A percentile compares a stretch with the other conserved stretches of the same genome.
Evolutionary conservation across 1,284 basidiomycete genomes (phyloP).

Genomic region (Puccinia brachypodii): DNA sequence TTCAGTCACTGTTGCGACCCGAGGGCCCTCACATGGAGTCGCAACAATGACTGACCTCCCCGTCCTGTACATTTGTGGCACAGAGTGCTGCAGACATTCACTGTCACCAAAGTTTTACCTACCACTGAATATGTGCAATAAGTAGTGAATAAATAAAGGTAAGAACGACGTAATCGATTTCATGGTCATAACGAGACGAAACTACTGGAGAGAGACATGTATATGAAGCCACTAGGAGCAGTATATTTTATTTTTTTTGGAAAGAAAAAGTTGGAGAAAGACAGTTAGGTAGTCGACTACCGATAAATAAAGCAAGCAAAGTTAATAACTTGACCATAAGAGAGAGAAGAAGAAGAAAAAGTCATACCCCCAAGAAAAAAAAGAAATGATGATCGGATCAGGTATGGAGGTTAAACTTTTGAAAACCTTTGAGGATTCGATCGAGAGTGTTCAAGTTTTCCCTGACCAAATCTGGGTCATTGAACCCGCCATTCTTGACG

Average conservation of each 20-base stretch:
- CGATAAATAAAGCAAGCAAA: neutral
- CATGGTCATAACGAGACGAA: neutral
- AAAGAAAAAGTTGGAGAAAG: neutral
- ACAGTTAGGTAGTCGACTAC: neutral
- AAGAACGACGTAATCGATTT: neutral
- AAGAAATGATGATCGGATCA: neutral
- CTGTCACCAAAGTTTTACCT: too few relatives aligned
- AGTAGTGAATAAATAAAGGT: neutral
- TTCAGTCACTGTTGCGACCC: too few relatives aligned
- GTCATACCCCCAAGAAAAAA: neutral
- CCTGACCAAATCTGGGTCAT: neutral
- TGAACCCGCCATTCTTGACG: neutral
- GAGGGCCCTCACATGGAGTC: too few relatives aligned
- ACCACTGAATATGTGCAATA: too few relatives aligned
- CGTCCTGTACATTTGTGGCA: too few relatives aligned
- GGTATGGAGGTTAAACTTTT: neutral
- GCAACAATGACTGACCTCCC: too few relatives aligned
- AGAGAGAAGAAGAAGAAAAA: neutral
- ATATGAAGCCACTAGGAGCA: neutral
- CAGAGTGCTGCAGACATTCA: too few relatives aligned
- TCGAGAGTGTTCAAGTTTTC: conserved; percentile 20
- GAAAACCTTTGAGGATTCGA: neutral
- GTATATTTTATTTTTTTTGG: too few relatives aligned
- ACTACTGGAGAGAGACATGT: neutral
- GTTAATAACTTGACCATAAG: neutral